These are phyloP conservation scores for Cyathus pygmaeus DNA, from an alignment of 1,284 basidiomycete genomes.

Conservation along the genomic window DNA sequence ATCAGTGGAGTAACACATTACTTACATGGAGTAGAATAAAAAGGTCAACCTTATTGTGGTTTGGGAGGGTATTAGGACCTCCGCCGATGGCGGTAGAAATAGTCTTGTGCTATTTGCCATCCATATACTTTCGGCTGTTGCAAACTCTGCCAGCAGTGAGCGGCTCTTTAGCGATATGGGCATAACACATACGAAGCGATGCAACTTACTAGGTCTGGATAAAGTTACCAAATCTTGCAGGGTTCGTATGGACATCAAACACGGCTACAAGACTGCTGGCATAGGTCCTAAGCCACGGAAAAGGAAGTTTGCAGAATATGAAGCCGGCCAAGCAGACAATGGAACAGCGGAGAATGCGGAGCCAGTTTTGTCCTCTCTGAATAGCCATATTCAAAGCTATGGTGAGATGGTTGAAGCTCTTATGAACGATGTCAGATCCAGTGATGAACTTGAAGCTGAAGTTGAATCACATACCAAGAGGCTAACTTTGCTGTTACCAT, in stretches of 20 bases:
- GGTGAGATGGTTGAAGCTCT: not conserved
- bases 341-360: not conserved
- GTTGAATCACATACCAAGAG: not conserved
- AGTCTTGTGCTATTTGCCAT: conserved; percentile 17
- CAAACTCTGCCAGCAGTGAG: conserved; percentile 29
- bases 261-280: not conserved
- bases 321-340: conserved; percentile 4
- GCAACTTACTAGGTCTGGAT: conserved; percentile 11
- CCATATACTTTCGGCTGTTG: conserved; percentile 16
- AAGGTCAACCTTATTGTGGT: conserved; percentile 6
- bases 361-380: no score
- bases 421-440: not conserved
- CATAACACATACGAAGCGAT: conserved; percentile 17
- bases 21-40: no score
- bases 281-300: not conserved
- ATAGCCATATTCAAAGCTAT: not conserved
- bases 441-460: not conserved
- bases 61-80: conserved; percentile 10
- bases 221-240: conserved; percentile 14
- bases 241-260: conserved; percentile 7
- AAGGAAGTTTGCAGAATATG: conserved; percentile 2
- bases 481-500: not conserved
- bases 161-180: conserved; percentile 25
- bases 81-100: conserved; percentile 3
- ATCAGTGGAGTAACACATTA: no score